Conservation (phyloP, 73 alveolate genomes). For the Stentor coeruleus region DNA sequence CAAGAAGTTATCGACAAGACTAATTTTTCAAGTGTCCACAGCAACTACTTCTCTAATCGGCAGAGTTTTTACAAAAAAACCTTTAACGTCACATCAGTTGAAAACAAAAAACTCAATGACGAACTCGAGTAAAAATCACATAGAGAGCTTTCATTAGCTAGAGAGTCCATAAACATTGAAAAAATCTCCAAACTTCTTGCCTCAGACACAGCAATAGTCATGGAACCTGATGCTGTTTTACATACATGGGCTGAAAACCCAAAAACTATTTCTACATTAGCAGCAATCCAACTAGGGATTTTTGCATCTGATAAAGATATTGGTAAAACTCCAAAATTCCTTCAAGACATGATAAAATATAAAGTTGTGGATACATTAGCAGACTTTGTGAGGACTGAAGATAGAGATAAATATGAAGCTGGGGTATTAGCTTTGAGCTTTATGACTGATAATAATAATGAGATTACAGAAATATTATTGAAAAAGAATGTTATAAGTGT, state of each 20-base stretch:
- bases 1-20: neutral
- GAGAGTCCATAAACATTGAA: neutral
- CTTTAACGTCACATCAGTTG: constrained; percentile 11
- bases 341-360: neutral
- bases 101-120: constrained; percentile 11
- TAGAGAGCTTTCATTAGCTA: neutral
- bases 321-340: neutral
- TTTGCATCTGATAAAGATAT: constrained; percentile 9
- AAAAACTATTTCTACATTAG: neutral
- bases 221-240: neutral
- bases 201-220: neutral
- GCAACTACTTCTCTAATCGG: neutral
- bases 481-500: neutral
- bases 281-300: constrained; percentile 7
- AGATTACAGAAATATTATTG: neutral
- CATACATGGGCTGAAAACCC: constrained; percentile 27
- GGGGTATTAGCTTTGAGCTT: constrained; percentile 18
- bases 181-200: neutral
- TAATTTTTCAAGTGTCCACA: constrained; percentile 18
- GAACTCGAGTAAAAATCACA: constrained; percentile 21
- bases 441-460: neutral
- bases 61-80: neutral
- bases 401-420: constrained; percentile 20
- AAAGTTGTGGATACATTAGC: neutral
- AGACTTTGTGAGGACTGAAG: neutral